phyloP scores from a whole-genome alignment of 495 filamentous ascomycete genomes.

The Annulohypoxylon nitens region DNA sequence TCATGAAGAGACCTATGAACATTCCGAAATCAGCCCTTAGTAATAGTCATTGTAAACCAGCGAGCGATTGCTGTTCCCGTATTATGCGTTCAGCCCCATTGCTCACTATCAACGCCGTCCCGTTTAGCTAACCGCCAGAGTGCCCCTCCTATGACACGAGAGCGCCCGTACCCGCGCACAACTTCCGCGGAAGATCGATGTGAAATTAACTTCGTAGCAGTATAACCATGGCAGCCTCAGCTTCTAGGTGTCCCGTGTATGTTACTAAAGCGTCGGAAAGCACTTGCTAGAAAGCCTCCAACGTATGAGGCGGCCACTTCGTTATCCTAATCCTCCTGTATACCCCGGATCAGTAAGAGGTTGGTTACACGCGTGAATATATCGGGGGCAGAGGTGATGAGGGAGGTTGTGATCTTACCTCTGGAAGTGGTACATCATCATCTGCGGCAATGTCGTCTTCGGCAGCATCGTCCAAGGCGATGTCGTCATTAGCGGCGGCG shows the following conservation, averaged over 20 bases:
- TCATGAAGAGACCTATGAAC: conserved; percentile 15
- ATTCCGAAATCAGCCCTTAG: conserved; percentile 10
- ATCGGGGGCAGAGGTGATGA: background rate
- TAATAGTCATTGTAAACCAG: conserved; percentile 8
- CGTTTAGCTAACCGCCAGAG: conserved; percentile 29
- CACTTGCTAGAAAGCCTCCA: conserved; percentile 43
- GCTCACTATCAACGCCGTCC: conserved; percentile 39
- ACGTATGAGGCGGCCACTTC: conserved; percentile 33
- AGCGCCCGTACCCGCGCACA: conserved; percentile 7
- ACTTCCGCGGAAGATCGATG: conserved; percentile 19
- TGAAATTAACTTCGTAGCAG: conserved; percentile 6
- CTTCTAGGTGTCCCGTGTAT: conserved; percentile 18
- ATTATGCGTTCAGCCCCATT: conserved; percentile 31
- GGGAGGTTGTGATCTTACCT: conserved; percentile 30
- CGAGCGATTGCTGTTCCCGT: conserved; percentile 20
- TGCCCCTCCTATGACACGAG: background rate
- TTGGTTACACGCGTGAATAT: background rate
- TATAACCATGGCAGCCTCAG: conserved; percentile 1
- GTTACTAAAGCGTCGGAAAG: conserved; percentile 37
- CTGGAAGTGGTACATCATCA: conserved; percentile 14
- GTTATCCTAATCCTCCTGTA: conserved; percentile 49
- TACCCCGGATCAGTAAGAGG: conserved; percentile 47
- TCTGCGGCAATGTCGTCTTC: conserved; percentile 22
- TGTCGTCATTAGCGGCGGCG: conserved; percentile 29
- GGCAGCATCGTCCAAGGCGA: conserved; percentile 33